Percentiles rank a stretch among this genome's conserved stretches.
phyloP scores from a whole-genome alignment of 495 filamentous ascomycete species.

The Neurospora pannonica region DNA sequence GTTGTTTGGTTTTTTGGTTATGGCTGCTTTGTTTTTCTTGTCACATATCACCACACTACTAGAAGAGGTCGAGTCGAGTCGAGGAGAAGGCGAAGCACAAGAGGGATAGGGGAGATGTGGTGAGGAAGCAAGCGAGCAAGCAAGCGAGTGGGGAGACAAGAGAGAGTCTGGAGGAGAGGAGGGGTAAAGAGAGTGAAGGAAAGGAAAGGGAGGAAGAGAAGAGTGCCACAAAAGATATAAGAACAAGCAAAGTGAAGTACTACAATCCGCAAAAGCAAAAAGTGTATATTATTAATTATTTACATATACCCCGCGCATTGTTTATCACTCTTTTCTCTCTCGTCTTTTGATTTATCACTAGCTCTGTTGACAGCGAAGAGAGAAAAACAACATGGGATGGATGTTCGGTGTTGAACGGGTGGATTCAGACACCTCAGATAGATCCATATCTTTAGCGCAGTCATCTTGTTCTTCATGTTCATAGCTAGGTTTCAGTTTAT shows the following conservation, averaged over 20 bases:
- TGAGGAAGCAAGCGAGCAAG: not conserved
- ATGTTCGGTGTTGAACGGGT: not conserved
- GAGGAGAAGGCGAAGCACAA: not conserved
- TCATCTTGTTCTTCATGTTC: not conserved
- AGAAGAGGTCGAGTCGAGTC: not conserved
- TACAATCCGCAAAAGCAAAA: not conserved
- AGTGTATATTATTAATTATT: not conserved
- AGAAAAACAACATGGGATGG: not conserved
- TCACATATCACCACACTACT: not conserved
- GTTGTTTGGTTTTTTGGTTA: not conserved
- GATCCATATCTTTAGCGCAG: not conserved
- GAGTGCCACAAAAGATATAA: not conserved
- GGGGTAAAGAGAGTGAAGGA: not conserved
- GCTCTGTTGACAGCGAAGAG: not conserved
- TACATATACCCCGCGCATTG: not conserved
- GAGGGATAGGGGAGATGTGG: not conserved
- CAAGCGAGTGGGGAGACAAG: not conserved
- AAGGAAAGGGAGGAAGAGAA: not conserved
- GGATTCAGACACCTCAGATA: not conserved
- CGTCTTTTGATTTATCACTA: not conserved
- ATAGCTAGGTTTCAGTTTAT: not conserved
- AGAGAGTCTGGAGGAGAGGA: not conserved
- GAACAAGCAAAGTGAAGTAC: not conserved
- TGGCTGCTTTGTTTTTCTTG: not conserved
- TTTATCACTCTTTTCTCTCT: not conserved